Evolutionary conservation across 2,329 filamentous ascomycete species (phyloP), one percentile per base, ranked within the genome.

Genomic region (Aureobasidium sp.): DNA sequence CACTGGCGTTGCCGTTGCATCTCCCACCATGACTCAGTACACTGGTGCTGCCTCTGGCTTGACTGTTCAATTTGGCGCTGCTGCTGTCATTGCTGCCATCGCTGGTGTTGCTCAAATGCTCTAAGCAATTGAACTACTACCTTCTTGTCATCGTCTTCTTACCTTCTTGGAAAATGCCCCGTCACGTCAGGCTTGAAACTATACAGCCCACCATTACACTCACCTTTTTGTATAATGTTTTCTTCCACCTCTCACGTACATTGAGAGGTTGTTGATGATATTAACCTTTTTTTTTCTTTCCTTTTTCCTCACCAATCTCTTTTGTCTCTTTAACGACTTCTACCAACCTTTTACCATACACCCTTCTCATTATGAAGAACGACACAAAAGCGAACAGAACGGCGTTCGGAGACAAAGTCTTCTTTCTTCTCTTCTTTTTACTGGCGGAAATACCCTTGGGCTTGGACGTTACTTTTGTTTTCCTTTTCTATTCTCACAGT

Each of bases 21-120:
- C 42, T 30, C 39, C 42, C 16, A 48, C 63, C 6, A 15, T 57
- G 21, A 32, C 27, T 29, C 55, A 39, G 21, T 62, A 39, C 39
- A 54, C 57, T 32, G 63, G 61, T 47, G 53, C 61, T 21, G 61
- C 63, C 32, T 63, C 59, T 34, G 59, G 59, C 36, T 32, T 62
- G 15, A 49, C 59, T 36, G 29, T 54, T 13, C 42, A 49, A 10
- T 48, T 48, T 44, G 50, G 59, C 29, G 59, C 49, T 50, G 59
- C 52, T 30, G 59, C 59, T 8, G 41, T 54, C n/a, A 49, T 57
- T 15, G 59, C 59, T 15, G 59, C 50, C 21, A 41, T 62, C 27
- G 44, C 44, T 44, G 49, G 49, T 50, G 41, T 49, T 27, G 59
- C 52, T 36, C 59, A 62, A 7, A 21, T 62, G 36, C 59, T 62